Evolutionary conservation across 352 stramenopile genomes (phyloP).

Genomic region (Globisporangium heterothallicum): DNA sequence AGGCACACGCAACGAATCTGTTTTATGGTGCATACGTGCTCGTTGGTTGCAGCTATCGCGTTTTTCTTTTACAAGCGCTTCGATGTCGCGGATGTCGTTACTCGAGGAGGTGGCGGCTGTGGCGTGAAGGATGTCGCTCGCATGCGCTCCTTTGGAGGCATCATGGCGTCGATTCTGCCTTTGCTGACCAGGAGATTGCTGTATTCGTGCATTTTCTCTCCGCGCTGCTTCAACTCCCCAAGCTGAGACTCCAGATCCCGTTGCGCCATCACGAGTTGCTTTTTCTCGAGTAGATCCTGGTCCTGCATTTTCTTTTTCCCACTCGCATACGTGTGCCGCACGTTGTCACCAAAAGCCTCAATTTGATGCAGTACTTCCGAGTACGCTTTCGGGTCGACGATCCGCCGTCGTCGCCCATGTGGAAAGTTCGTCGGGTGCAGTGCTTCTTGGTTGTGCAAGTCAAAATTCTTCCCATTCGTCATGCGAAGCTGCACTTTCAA

Average conservation of each 20-base stretch:
- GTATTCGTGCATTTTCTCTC: conserved; percentile 44
- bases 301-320: conserved; percentile 38
- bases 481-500: conserved; percentile 53
- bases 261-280: conserved; percentile 24
- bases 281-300: conserved; percentile 27
- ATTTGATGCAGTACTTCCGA: conserved; percentile 43
- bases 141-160: conserved; percentile 7
- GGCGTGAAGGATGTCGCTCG: conserved; percentile 6
- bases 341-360: conserved; percentile 43
- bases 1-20: too few relatives aligned
- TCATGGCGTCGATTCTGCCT: conserved; percentile 32
- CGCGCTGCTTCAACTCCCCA: conserved; percentile 26
- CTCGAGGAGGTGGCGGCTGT: conserved; percentile 8
- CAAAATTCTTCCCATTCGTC: conserved; percentile 41
- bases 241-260: conserved; percentile 37
- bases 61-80: neutral
- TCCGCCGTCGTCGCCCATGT: conserved; percentile 29
- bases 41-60: neutral
- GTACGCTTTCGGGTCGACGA: conserved; percentile 49
- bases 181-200: conserved; percentile 70
- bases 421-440: conserved; percentile 32
- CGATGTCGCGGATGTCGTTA: neutral
- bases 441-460: conserved; percentile 38
- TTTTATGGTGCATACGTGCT: neutral
- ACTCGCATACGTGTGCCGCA: conserved; percentile 35